These are phyloP conservation scores for Penicillium ucsense DNA, from an alignment of 495 filamentous ascomycete species.

Conservation along the genomic window DNA sequence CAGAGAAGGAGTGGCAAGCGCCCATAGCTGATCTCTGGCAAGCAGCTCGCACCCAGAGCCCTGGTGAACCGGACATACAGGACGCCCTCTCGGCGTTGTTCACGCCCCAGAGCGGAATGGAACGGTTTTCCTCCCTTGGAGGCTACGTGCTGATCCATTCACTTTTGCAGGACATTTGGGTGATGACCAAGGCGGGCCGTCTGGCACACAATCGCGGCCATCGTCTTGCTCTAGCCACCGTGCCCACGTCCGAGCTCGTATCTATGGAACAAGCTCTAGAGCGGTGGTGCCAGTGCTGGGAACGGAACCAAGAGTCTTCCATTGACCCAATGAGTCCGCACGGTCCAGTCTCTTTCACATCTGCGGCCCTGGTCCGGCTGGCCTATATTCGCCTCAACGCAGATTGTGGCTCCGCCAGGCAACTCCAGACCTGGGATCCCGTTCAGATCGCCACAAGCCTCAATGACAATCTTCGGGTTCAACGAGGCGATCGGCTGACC, in stretches of 20 bases:
- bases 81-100: constrained; percentile 25
- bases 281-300: constrained; percentile 55
- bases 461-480: constrained; percentile 46
- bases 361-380: constrained; percentile 52
- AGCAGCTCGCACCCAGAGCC: constrained; percentile 15
- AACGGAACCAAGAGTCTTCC: constrained; percentile 43
- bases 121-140: constrained; percentile 47
- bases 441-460: constrained; percentile 49
- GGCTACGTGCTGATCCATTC: constrained; percentile 62
- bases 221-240: constrained; percentile 21
- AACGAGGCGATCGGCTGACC: constrained; percentile 46
- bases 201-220: constrained; percentile 33
- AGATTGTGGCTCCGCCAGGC: constrained; percentile 53
- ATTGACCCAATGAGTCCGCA: constrained; percentile 42
- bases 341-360: constrained; percentile 57
- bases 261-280: constrained; percentile 49
- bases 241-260: constrained; percentile 43
- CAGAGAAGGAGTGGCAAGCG: constrained; percentile 33
- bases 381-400: constrained; percentile 60
- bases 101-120: constrained; percentile 10
- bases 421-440: constrained; percentile 53
- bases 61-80: constrained; percentile 25
- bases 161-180: constrained; percentile 58
- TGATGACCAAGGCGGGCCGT: constrained; percentile 49
- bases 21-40: constrained; percentile 19